These are phyloP conservation scores for Niebla homalea DNA, from an alignment of 495 filamentous ascomycete species.

Conservation along the genomic window DNA sequence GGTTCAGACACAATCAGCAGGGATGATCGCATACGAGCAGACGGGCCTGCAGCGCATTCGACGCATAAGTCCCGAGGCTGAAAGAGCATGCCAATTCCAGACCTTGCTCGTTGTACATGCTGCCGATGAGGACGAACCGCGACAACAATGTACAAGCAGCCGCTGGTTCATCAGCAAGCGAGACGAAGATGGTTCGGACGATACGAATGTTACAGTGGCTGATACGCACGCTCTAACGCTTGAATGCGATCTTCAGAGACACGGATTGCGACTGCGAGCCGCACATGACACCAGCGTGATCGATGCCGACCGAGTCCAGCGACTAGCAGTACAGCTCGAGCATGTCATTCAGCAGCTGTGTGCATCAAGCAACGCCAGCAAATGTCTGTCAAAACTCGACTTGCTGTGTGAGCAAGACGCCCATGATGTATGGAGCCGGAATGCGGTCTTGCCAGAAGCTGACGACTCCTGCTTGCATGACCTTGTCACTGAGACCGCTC, in stretches of 20 bases:
- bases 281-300: background rate
- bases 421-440: conserved; percentile 1
- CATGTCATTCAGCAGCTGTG: background rate
- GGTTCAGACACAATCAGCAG: conserved; percentile 33
- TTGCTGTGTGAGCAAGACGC: background rate
- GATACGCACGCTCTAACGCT: background rate
- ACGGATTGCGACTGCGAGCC: background rate
- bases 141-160: too few species aligned
- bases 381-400: background rate
- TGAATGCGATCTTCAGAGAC: background rate
- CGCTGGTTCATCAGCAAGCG: too few species aligned
- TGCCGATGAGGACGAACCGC: too few species aligned
- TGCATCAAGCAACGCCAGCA: background rate
- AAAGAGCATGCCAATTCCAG: conserved; percentile 40
- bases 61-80: conserved; percentile 32
- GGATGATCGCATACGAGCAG: conserved; percentile 41
- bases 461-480: conserved; percentile 21
- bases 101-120: conserved; percentile 36
- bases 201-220: background rate
- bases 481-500: conserved; percentile 17
- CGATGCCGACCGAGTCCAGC: background rate
- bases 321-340: background rate
- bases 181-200: background rate
- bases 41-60: conserved; percentile 47
- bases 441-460: background rate